Percentiles rank a stretch among this genome's conserved stretches.
These are phyloP conservation scores for Ammopiptanthus mongolicus DNA, from an alignment of 306 rosid species.

Conservation along the genomic window DNA sequence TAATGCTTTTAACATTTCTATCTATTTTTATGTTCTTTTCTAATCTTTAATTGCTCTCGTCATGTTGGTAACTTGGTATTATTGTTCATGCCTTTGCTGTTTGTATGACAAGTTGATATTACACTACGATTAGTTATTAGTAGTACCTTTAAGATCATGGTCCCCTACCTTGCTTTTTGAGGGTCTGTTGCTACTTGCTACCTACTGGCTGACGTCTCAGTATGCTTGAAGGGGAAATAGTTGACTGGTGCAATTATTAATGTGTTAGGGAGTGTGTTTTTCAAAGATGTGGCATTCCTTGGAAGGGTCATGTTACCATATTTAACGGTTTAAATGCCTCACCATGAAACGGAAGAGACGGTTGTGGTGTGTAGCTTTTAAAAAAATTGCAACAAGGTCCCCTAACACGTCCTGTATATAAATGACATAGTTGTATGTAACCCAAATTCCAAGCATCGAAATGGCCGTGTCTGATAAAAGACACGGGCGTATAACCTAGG, in stretches of 20 bases:
- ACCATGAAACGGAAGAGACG: background rate
- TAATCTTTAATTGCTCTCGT: background rate
- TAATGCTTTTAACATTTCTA: conserved; percentile 15
- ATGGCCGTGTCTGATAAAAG: too few species aligned
- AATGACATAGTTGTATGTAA: background rate
- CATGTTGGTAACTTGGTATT: background rate
- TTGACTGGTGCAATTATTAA: conserved; percentile 4
- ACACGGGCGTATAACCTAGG: background rate
- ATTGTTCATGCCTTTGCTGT: background rate
- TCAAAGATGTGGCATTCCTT: background rate
- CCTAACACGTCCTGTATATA: background rate
- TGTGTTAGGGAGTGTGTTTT: background rate
- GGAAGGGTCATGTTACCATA: background rate
- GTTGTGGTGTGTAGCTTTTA: background rate
- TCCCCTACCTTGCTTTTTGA: background rate
- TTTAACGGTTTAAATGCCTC: background rate
- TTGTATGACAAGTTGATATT: background rate
- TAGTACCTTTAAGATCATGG: background rate
- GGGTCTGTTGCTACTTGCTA: conserved; percentile 7
- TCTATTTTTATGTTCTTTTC: background rate
- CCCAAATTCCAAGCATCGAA: background rate
- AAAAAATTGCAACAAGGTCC: background rate
- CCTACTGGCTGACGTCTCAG: background rate
- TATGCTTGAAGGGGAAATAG: conserved; percentile 1
- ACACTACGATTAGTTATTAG: too few species aligned